Percentiles rank a stretch among this genome's conserved stretches.
phyloP scores from a whole-genome alignment of 1,139 yeast species.

The Magnusiomyces sp. region DNA sequence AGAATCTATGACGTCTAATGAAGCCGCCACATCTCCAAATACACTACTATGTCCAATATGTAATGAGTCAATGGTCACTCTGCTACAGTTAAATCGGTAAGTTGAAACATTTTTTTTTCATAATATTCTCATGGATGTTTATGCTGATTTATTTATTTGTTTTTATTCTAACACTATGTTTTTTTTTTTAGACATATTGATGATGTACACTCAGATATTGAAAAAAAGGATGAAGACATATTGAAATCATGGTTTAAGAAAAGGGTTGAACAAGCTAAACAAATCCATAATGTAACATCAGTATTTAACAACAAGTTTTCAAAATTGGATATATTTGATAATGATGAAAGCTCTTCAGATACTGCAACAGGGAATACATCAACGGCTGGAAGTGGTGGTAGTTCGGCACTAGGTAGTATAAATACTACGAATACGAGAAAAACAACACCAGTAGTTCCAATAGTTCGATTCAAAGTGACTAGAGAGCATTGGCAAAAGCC shows the following conservation, averaged over 20 bases:
- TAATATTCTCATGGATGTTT: too few species aligned
- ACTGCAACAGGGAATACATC: slow-evolving; percentile 6
- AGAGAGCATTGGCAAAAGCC: slow-evolving; percentile 61
- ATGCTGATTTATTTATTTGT: too few species aligned
- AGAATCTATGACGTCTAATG: slow-evolving; percentile 17
- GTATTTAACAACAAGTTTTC: slow-evolving; percentile 27
- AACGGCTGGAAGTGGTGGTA: too few species aligned
- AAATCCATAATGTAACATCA: slow-evolving; percentile 24
- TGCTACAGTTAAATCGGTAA: slow-evolving; percentile 53
- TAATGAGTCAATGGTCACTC: slow-evolving; percentile 47
- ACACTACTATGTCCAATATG: slow-evolving; percentile 60
- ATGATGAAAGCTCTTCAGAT: slow-evolving; percentile 19
- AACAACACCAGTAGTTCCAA: too few species aligned
- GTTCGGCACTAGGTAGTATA: too few species aligned
- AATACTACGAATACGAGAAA: too few species aligned
- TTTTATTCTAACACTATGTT: too few species aligned
- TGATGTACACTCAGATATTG: slow-evolving; percentile 45
- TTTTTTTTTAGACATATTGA: too few species aligned
- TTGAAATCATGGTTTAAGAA: slow-evolving; percentile 35
- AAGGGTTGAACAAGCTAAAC: slow-evolving; percentile 25
- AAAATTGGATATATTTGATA: slow-evolving; percentile 31
- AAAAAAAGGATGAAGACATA: slow-evolving; percentile 29
- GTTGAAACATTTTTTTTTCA: too few species aligned
- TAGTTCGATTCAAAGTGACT: slow-evolving; percentile 21
- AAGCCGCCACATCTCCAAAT: slow-evolving; percentile 16